A percentile compares a stretch with the other conserved stretches of the same genome.
phyloP scores from a whole-genome alignment of 352 stramenopile species.

The Blastocystis sp. region DNA sequence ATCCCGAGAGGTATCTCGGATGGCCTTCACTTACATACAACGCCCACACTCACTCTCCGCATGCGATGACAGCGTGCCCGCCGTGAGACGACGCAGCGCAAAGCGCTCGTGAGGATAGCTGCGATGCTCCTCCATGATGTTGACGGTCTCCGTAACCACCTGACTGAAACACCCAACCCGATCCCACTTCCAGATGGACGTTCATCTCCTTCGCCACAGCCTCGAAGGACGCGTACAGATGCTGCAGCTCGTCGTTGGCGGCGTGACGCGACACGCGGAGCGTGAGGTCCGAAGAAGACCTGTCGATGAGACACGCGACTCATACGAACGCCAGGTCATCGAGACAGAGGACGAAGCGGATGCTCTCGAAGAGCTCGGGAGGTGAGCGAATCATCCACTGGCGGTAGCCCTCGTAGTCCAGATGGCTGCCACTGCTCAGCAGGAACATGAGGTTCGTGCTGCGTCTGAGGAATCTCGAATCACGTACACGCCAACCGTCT shows the following conservation, averaged over 20 bases:
- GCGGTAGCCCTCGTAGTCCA: slow-evolving; percentile 48
- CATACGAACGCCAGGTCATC: slow-evolving; percentile 11
- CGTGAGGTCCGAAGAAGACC: background rate
- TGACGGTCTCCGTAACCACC: background rate
- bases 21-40: background rate
- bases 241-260: background rate
- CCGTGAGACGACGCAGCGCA: background rate
- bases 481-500: slow-evolving; percentile 15
- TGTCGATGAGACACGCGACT: background rate
- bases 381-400: slow-evolving; percentile 47
- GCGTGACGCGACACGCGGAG: background rate
- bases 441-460: slow-evolving; percentile 42
- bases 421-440: slow-evolving; percentile 4
- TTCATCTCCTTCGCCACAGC: slow-evolving; percentile 25
- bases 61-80: background rate
- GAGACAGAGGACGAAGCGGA: slow-evolving; percentile 40
- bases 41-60: background rate
- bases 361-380: background rate
- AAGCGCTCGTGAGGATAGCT: slow-evolving; percentile 26
- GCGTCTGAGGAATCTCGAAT: background rate
- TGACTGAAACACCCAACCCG: background rate
- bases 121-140: slow-evolving; percentile 34
- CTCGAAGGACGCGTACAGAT: slow-evolving; percentile 10
- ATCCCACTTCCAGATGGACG: background rate
- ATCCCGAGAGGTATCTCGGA: background rate